Base-by-base conservation (phyloP, 2,329 filamentous ascomycete genomes). In the Scytalidium sp. region DNA sequence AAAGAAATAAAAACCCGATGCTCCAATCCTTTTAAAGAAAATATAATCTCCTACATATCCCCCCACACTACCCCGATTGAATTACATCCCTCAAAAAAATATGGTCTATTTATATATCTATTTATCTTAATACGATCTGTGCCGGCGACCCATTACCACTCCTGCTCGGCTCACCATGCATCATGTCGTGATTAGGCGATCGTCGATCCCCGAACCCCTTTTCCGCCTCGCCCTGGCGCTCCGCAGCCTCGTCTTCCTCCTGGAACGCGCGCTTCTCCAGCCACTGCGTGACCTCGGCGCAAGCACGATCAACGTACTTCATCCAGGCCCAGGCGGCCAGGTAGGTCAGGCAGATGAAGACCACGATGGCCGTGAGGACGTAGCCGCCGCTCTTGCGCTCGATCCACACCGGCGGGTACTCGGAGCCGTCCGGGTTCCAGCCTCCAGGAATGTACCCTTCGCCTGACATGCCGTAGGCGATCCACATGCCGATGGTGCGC, bases 401-500 rank as follows among this genome's bases (percentile, higher is more conserved):
- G 13, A 36, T 10, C 8, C 15, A 73, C 57, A 54, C 43, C 78
- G 63, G 46, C 68, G 64, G 56, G 63, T 50, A 45, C 59, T 52
- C 36, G 66, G 61, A 23, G 74, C 68, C 53, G 71, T 67, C 42
- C 67, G 59, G 36, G 73, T 60, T 50, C 51, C 32, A 47, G 42
- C 17, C 69, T 66, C 6, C 66, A 66, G 4, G 66, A 60, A 6
- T 70, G 60, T 15, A 64, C 54, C 19, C 70, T 60, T 15, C 71
- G 64, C n/a, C 67, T 57, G 19, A 63, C 62, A 29, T 64, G 15
- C 77, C 72, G 52, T 76, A 85, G 11, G 83, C 67, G 70, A 85
- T 74, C 78, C 80, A 85, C 21, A 78, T 76, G 13, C 85, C 69
- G 7, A 84, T 64, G 20, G 75, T 78, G 50, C 82, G 77, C 56